Evolutionary conservation across 352 stramenopile genomes (phyloP).

Genomic region (Phytophthora agathidicida): DNA sequence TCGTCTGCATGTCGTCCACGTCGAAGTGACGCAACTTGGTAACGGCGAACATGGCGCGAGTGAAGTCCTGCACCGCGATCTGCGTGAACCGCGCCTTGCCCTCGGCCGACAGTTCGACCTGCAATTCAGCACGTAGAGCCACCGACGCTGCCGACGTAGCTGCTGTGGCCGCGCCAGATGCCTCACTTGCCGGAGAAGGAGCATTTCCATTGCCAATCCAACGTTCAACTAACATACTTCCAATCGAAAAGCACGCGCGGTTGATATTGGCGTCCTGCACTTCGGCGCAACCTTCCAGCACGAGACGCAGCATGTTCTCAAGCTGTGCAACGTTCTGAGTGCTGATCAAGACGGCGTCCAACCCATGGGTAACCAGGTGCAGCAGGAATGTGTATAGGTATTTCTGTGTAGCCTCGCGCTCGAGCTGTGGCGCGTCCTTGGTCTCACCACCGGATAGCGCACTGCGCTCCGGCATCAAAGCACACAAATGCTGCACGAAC

Average conservation of each 20-base stretch:
- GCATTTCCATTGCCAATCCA: slow-evolving; percentile 52
- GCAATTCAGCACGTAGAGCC: slow-evolving; percentile 33
- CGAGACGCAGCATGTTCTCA: slow-evolving; percentile 67
- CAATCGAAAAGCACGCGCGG: slow-evolving; percentile 76
- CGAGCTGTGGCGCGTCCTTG: slow-evolving; percentile 77
- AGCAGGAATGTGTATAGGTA: slow-evolving; percentile 85
- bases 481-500: slow-evolving; percentile 78
- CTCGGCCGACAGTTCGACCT: slow-evolving; percentile 34
- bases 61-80: slow-evolving; percentile 73
- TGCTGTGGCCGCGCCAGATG: slow-evolving; percentile 15
- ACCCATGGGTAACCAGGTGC: slow-evolving; percentile 72
- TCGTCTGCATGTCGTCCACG: slow-evolving; percentile 71
- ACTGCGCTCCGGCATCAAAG: slow-evolving; percentile 67
- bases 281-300: slow-evolving; percentile 71
- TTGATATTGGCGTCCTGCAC: slow-evolving; percentile 79
- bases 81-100: slow-evolving; percentile 58
- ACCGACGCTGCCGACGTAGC: slow-evolving; percentile 31
- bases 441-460: slow-evolving; percentile 52
- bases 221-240: slow-evolving; percentile 64
- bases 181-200: slow-evolving; percentile 31
- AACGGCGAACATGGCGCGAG: slow-evolving; percentile 73
- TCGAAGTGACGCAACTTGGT: slow-evolving; percentile 74
- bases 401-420: slow-evolving; percentile 80
- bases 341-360: slow-evolving; percentile 72
- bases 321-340: slow-evolving; percentile 68